Base-by-base conservation (phyloP, 768 basidiomycete species). In the Tricholoma hemisulphureum region DNA sequence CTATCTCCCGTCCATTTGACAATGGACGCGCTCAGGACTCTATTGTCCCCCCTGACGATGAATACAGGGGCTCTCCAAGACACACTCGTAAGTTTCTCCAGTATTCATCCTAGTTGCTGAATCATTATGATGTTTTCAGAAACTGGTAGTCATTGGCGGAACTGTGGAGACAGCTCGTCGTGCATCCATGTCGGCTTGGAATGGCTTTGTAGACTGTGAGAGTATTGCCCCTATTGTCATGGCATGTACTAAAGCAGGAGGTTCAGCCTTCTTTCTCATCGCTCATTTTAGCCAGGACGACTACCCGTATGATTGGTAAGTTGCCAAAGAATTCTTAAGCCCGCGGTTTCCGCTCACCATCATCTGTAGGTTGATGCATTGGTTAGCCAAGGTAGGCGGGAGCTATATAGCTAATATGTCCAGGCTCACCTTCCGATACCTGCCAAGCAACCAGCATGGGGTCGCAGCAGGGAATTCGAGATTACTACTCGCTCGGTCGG, bases 271-370 rank as follows among this genome's bases (percentile, higher is more conserved):
- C 79, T 93, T 91, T 80, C 79, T 93, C 60, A 94, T 92, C 5
- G 91, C 92, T 0, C 91, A 92, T 66, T 94, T 94, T 65, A 89
- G 84, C 63, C 87, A 92, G 63, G 91, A 93, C 61, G 92, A 93
- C 65, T 92, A 90, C 61, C 89, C 90, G 5, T 91, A 91, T 66
- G 90, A 92, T 68, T 92, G 91, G 90, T 90, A 69, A 55, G 74
- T 63, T 56, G 11, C 26, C 23, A 35, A n/a, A 58, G 24, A 56
- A 20, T 41, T 62, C 56, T 35, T 29, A 29, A n/a, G 16, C 9
- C 26, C 28, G 3, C 18, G 18, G 16, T 49, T 8, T 37, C 55
- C 41, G 24, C 59, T 67, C 51, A 61, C 55, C 26, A 16, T 24
- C 31, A 51, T 49, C 56, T 56, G n/a, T 62, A 91, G 89, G 91